Base-by-base conservation (phyloP, 139 green algal species). In the Volvox reticuliferus region DNA sequence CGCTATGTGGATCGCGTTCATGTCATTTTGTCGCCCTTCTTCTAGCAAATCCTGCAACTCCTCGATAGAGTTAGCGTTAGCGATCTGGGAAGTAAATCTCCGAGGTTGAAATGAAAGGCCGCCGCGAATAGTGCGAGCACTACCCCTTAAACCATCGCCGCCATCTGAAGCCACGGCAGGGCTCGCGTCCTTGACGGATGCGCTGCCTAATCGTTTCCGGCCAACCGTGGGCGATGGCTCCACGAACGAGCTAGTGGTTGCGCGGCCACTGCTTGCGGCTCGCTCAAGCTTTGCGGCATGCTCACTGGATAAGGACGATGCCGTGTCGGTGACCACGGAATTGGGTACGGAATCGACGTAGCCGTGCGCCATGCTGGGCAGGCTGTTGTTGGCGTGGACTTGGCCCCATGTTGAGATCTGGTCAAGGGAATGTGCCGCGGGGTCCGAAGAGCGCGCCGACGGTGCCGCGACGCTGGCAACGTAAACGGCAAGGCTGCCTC, bases 41-140 rank as follows among this genome's bases (percentile, higher is more conserved):
- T 89, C 69, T 1, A 89, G 73, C 16, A 89, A 30, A 9, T 73
- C 17, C n/a, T 89, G 44, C 44, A 89, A 71, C 44, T 89, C 85
- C 28, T n/a, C 18, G 3, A 89, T 30, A 0, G 69, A 82, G 0
- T 9, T 9, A 0, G 69, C 44, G 0, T n/a, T 12, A 0, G 69
- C 13, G 0, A 89, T 21, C 69, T 89, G 37, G 1, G 28, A 16
- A 28, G 85, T 89, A 50, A 65, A 82, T 13, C 30, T 20, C 28
- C 85, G 44, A 0, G 85, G n/a, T 12, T 89, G 32, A 50, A 89
- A 89, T 5, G 30, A 26, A 32, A 16, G 16, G 22, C 30, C 12
- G 30, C 62, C 19, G 30, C 17, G 30, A 16, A 14, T 21, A 6
- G 24, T 33, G 84, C 67, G 26, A 17, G 32, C 62, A 9, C 62